These are phyloP conservation scores for Suhomyces maxii DNA, from an alignment of 1,139 yeast species.

Conservation along the genomic window DNA sequence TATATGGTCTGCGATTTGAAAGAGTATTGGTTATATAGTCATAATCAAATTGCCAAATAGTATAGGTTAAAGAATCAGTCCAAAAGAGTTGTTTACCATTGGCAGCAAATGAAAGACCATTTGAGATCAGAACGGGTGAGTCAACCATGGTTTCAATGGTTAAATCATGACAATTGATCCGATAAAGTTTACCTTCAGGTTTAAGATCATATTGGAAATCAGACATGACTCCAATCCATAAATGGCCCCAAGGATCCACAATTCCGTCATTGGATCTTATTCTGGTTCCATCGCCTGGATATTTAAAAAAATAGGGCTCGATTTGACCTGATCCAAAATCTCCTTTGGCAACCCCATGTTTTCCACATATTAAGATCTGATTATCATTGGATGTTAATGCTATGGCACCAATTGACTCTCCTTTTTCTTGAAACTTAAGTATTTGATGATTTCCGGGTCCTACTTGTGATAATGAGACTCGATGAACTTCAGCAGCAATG, in stretches of 20 bases:
- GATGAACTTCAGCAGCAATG: conserved; percentile 55
- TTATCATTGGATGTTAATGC: conserved; percentile 52
- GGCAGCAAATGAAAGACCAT: conserved; percentile 74
- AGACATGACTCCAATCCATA: conserved; percentile 75
- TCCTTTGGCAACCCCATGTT: conserved; percentile 56
- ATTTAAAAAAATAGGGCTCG: conserved; percentile 40
- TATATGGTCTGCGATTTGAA: conserved; percentile 42
- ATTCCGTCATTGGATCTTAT: conserved; percentile 75
- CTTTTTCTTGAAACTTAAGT: conserved; percentile 28
- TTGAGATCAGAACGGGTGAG: conserved; percentile 53
- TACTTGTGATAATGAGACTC: conserved; percentile 32
- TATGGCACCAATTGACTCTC: conserved; percentile 60
- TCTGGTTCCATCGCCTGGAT: conserved; percentile 35
- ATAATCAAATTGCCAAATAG: conserved; percentile 64
- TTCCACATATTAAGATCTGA: conserved; percentile 50
- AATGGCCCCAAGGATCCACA: conserved; percentile 65
- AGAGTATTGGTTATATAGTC: conserved; percentile 47
- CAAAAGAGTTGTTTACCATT: conserved; percentile 57
- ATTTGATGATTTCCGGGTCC: conserved; percentile 38
- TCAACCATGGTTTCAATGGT: conserved; percentile 32
- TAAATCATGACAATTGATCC: conserved; percentile 38
- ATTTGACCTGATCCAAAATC: conserved; percentile 44
- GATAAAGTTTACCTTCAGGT: conserved; percentile 46
- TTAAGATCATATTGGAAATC: conserved; percentile 43
- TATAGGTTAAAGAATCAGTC: conserved; percentile 67